Evolutionary conservation across 495 filamentous ascomycete species (phyloP), one percentile per base, ranked within the genome.

Genomic region (Annulohypoxylon stygium): DNA sequence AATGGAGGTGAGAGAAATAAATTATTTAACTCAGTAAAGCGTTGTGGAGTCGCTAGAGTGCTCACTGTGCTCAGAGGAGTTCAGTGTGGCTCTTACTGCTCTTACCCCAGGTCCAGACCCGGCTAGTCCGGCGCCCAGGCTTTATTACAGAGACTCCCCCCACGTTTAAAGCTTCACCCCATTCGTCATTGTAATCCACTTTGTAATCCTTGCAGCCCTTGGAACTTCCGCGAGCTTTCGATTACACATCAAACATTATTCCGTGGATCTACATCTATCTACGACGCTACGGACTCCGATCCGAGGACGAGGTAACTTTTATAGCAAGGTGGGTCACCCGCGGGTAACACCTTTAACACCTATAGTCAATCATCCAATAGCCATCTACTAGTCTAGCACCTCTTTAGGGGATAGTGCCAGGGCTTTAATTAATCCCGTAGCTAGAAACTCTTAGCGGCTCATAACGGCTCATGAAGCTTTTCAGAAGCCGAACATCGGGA

Each of bases 1-100:
- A 61, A 54, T 34, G 50, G 50, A 71, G 54, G 33, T 67, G 72
- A 71, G 72, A 71, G 72, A 75, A 71, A 74, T 70, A 70, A 74
- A 70, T 70, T 68, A 69, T 70, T 62, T 70, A 67, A 54, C 61
- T 67, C 71, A 61, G 45, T 58, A 41, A 65, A 59, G 34, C 25
- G 53, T 66, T 62, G 69, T 71, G 69, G 69, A 41, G 69, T 65
- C 12, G 11, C 12, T n/a, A 14, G 39, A 43, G 39, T 47, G 20
- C n/a, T 30, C 26, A 4, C 26, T 30, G 26, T 30, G 26, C 30
- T 30, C 30, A 30, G 30, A 30, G 5, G 30, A 30, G 30, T 2
- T 30, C 30, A 30, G 30, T 30, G 30, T 30, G 20, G 20, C 20
- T 23, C 20, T 23, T 23, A 23, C 20, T 23, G n/a, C 54, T 5